Percentiles rank a stretch among this genome's conserved stretches.
These are phyloP conservation scores for Alternaria longipes DNA, from an alignment of 2,329 filamentous ascomycete genomes.

Conservation along the genomic window DNA sequence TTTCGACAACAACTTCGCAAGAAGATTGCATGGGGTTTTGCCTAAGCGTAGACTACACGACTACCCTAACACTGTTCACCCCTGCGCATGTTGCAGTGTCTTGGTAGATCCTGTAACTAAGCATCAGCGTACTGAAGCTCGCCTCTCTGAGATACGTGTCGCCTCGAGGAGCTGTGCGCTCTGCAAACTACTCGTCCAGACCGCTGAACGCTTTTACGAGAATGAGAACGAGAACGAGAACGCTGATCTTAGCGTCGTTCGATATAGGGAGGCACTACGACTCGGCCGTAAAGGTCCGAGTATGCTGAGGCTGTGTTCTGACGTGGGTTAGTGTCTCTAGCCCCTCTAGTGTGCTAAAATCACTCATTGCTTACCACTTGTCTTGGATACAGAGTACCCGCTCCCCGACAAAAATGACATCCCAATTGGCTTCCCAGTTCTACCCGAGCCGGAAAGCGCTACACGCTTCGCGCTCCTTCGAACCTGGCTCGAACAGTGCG, in stretches of 20 bases:
- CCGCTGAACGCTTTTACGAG: slow-evolving; percentile 4
- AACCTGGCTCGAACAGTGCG: slow-evolving; percentile 21
- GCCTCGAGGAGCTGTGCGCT: slow-evolving; percentile 17
- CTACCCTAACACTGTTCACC: slow-evolving; percentile 4
- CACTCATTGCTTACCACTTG: slow-evolving; percentile 14
- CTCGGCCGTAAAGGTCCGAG: not conserved
- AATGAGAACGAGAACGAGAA: slow-evolving; percentile 9
- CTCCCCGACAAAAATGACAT: not conserved
- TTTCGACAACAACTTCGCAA: slow-evolving; percentile 20
- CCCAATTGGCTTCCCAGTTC: slow-evolving; percentile 15
- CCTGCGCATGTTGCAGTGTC: slow-evolving; percentile 15
- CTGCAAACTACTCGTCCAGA: slow-evolving; percentile 9
- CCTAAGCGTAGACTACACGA: slow-evolving; percentile 5
- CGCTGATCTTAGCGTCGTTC: slow-evolving; percentile 10
- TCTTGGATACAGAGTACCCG: slow-evolving; percentile 16
- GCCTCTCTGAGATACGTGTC: slow-evolving; percentile 14
- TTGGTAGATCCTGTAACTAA: slow-evolving; percentile 6
- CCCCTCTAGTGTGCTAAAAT: slow-evolving; percentile 10
- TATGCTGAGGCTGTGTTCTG: slow-evolving; percentile 4
- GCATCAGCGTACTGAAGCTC: slow-evolving; percentile 7
- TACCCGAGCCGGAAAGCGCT: slow-evolving; percentile 13
- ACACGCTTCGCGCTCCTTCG: slow-evolving; percentile 18
- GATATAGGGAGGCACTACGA: slow-evolving; percentile 6
- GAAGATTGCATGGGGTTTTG: slow-evolving; percentile 9
- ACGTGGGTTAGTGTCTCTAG: slow-evolving; percentile 1